Evolutionary conservation across 2,329 filamentous ascomycete species (phyloP), one percentile per base, ranked within the genome.

Genomic region (Myriosclerotinia duriaeana): DNA sequence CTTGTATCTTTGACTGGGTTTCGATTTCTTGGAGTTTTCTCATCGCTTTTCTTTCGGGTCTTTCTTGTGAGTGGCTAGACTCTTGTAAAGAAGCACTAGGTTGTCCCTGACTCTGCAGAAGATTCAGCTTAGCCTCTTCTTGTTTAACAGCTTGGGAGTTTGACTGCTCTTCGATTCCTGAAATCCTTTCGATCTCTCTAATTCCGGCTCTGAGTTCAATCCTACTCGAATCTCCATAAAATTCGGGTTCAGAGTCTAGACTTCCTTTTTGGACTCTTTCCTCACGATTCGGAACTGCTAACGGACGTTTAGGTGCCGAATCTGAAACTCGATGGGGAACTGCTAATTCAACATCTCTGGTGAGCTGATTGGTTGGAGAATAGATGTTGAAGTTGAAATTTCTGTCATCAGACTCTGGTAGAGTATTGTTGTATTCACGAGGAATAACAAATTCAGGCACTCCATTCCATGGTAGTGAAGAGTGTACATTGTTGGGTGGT

Each of bases 1-100:
- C 56, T 60, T n/a, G 20, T 50, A 48, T 60, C 12, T 17, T 60
- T 17, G 56, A 50, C 30, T 48, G 42, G 8, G 48, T 20, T 60
- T 60, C 44, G 15, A 60, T 48, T 22, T 50, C 30, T 17, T 38
- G 56, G 11, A 60, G 56, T 14, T 60, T 50, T 38, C 30, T 50
- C 7, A 50, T 12, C 14, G 44, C 42, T 30, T 36, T 60, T 50
- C 3, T 38, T 38, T 60, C 12, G 7, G 44, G 8, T 11, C n/a
- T 17, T 50, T 60, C 42, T 15, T 50, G 56, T 26, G 11, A 38
- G 22, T 50, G 4, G 5, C 17, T n/a, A 12, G 55, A 44, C 26
- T 36, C 40, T 46, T 46, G 42, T 9, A 5, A 1, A 34, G 34
- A n/a, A 6, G 17, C 3, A 15, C 15, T 1, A 1, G 20, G 14